Conservation (phyloP, 2,329 filamentous ascomycete species). For the Penicillium capsulatum region DNA sequence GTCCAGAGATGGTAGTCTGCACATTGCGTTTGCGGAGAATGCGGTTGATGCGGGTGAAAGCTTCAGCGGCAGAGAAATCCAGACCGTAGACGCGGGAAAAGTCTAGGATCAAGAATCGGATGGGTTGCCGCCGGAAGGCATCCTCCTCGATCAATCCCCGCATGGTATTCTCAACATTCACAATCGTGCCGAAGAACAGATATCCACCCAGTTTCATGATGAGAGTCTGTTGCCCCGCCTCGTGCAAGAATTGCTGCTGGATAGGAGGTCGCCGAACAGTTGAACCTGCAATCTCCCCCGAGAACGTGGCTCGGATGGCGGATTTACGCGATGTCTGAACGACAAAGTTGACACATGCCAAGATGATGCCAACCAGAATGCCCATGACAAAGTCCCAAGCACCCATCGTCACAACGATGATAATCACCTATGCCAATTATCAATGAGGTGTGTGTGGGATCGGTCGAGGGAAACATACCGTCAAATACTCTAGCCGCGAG, state of each 20-base stretch:
- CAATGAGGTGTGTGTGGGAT: no score
- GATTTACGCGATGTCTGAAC: slow-evolving; percentile 87
- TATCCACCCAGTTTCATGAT: slow-evolving; percentile 90
- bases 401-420: slow-evolving; percentile 93
- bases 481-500: slow-evolving; percentile 81
- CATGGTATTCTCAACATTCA: slow-evolving; percentile 87
- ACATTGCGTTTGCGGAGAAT: slow-evolving; percentile 74
- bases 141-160: slow-evolving; percentile 77
- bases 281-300: slow-evolving; percentile 81
- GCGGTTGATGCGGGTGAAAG: slow-evolving; percentile 86
- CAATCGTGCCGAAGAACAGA: slow-evolving; percentile 97
- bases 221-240: slow-evolving; percentile 82
- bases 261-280: slow-evolving; percentile 88
- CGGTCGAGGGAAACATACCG: no score
- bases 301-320: slow-evolving; percentile 84
- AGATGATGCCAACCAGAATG: slow-evolving; percentile 83
- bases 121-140: slow-evolving; percentile 69
- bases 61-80: slow-evolving; percentile 94
- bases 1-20: slow-evolving; percentile 74
- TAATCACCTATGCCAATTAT: slow-evolving; percentile 58
- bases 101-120: slow-evolving; percentile 86
- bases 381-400: slow-evolving; percentile 94
- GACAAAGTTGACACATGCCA: slow-evolving; percentile 87
- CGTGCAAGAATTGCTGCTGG: slow-evolving; percentile 78
- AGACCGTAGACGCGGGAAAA: slow-evolving; percentile 84